These are phyloP conservation scores for Agrocybe chaxingu DNA, from an alignment of 768 basidiomycete genomes.

Conservation along the genomic window DNA sequence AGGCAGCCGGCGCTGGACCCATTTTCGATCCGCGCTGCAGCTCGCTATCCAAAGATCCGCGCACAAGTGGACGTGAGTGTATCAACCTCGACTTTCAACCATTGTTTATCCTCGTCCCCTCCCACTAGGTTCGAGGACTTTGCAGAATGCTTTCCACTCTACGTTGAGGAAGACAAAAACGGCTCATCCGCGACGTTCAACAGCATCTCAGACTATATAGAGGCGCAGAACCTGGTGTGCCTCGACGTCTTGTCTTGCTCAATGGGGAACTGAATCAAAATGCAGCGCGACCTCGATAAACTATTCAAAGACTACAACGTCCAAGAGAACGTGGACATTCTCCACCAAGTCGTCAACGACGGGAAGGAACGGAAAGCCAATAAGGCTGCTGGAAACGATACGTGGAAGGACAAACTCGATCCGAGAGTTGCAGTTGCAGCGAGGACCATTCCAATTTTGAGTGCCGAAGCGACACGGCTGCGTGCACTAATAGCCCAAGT, in stretches of 20 bases:
- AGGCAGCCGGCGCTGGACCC: slow-evolving; percentile 53
- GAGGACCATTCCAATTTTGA: slow-evolving; percentile 58
- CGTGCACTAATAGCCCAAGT: slow-evolving; percentile 37
- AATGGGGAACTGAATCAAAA: no score
- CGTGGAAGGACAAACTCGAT: slow-evolving; percentile 64
- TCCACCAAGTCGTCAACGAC: slow-evolving; percentile 68
- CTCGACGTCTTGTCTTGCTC: not conserved
- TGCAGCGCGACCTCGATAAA: slow-evolving; percentile 62
- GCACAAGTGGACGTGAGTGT: slow-evolving; percentile 57
- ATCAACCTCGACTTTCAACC: not conserved
- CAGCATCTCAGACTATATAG: slow-evolving; percentile 69
- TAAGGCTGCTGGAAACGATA: slow-evolving; percentile 46
- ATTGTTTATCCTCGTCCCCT: not conserved
- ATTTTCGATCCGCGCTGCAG: slow-evolving; percentile 55
- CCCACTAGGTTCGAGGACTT: slow-evolving; percentile 49
- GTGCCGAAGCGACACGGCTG: slow-evolving; percentile 37
- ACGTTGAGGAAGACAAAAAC: slow-evolving; percentile 64
- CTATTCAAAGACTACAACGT: slow-evolving; percentile 68
- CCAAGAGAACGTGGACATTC: slow-evolving; percentile 64
- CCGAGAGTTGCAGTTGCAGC: slow-evolving; percentile 64
- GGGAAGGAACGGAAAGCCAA: slow-evolving; percentile 56
- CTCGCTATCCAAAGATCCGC: slow-evolving; percentile 53
- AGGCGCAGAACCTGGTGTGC: slow-evolving; percentile 53
- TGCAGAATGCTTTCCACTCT: slow-evolving; percentile 63
- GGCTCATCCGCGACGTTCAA: slow-evolving; percentile 59